phyloP scores from a whole-genome alignment of 768 basidiomycete genomes.

The Mrakia blollopis region DNA sequence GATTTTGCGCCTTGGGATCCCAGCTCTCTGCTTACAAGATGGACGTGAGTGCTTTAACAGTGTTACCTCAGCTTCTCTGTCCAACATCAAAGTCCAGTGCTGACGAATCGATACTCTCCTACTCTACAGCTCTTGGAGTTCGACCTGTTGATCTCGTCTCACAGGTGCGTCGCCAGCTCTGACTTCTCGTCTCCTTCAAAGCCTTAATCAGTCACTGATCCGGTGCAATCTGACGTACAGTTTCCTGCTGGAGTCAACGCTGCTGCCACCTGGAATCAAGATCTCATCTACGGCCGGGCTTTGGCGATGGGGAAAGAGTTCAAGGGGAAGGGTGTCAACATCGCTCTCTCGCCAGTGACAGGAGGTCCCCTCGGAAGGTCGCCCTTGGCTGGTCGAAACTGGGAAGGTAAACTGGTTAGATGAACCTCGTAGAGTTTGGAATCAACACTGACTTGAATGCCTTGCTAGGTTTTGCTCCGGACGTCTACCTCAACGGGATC shows the following conservation, averaged over 20 bases:
- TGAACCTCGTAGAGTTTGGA: not conserved
- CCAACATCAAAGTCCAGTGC: not conserved
- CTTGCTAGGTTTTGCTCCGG: constrained; percentile 28
- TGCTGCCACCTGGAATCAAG: constrained; percentile 28
- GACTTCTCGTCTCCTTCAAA: not conserved
- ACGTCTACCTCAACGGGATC: constrained; percentile 35
- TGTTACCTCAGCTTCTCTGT: not conserved
- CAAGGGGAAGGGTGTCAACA: constrained; percentile 73
- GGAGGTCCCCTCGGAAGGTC: constrained; percentile 32
- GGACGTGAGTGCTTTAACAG: constrained; percentile 17
- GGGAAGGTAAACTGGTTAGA: constrained; percentile 28
- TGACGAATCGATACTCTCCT: not conserved
- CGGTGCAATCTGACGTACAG: not conserved
- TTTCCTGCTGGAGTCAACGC: constrained; percentile 29
- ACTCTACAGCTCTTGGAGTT: not conserved
- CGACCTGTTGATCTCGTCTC: constrained; percentile 22
- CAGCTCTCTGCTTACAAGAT: constrained; percentile 22
- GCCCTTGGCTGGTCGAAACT: constrained; percentile 30
- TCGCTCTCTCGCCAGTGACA: constrained; percentile 54
- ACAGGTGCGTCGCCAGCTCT: constrained; percentile 3
- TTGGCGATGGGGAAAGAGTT: constrained; percentile 76
- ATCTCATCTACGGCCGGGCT: constrained; percentile 63
- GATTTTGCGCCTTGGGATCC: constrained; percentile 20
- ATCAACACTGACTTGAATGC: not conserved
- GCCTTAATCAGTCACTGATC: not conserved